Percentiles rank a stretch among this genome's conserved stretches.
phyloP scores from a whole-genome alignment of 768 basidiomycete species.

The Leccinellum rugosiceps region DNA sequence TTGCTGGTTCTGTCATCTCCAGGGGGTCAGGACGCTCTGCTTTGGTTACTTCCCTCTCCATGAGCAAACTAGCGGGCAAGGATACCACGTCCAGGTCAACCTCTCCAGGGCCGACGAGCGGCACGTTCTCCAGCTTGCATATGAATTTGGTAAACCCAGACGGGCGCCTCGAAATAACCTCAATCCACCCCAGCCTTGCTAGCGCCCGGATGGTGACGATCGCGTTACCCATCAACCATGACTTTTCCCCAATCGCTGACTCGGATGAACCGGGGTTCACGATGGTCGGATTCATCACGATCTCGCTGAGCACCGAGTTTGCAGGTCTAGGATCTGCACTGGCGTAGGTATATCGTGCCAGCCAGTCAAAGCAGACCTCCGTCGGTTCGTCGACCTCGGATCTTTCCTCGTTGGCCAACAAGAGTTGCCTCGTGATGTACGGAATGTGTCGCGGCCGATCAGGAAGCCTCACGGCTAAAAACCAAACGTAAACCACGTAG shows the following conservation, averaged over 20 bases:
- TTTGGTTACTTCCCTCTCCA: conserved; percentile 52
- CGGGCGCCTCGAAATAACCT: conserved; percentile 78
- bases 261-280: conserved; percentile 34
- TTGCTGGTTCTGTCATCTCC: conserved; percentile 5
- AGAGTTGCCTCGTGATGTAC: conserved; percentile 82
- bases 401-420: conserved; percentile 79
- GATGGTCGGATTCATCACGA: conserved; percentile 61
- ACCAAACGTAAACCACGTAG: conserved; percentile 93
- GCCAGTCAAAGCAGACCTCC: conserved; percentile 97
- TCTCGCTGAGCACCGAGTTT: conserved; percentile 70
- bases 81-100: conserved; percentile 77
- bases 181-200: conserved; percentile 79
- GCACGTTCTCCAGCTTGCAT: conserved; percentile 85
- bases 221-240: conserved; percentile 84
- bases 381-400: conserved; percentile 80
- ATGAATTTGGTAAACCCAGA: conserved; percentile 87
- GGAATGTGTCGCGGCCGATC: conserved; percentile 79
- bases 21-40: conserved; percentile 28
- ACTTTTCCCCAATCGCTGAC: conserved; percentile 54
- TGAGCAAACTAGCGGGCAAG: conserved; percentile 67
- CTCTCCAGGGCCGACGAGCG: conserved; percentile 80
- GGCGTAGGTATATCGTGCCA: conserved; percentile 90
- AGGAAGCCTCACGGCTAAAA: conserved; percentile 78
- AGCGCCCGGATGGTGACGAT: conserved; percentile 80
- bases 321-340: conserved; percentile 91